These are phyloP conservation scores for Coemansia sp. DNA, from an alignment of 192 early-diverging fungal genomes.

Conservation along the genomic window DNA sequence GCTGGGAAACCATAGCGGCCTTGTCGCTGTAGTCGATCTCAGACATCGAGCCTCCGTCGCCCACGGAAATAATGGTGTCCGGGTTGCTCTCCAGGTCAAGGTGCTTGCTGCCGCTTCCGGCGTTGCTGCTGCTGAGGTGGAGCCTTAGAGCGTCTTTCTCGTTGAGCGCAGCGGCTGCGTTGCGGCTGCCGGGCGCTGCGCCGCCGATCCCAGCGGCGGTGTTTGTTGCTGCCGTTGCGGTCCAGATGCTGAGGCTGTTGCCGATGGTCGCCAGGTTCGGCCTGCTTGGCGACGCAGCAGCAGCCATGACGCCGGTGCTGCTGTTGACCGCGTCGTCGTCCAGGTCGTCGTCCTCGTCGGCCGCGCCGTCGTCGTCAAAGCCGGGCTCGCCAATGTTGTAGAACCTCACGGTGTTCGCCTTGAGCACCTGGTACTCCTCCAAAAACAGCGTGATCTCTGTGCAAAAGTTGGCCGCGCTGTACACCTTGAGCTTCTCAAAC, in stretches of 20 bases:
- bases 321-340: slow-evolving; percentile 7
- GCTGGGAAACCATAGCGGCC: slow-evolving; percentile 16
- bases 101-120: slow-evolving; percentile 12
- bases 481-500: slow-evolving; percentile 53
- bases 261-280: slow-evolving; percentile 25
- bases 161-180: background rate
- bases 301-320: background rate
- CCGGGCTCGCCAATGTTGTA: slow-evolving; percentile 56
- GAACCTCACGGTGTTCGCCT: slow-evolving; percentile 55
- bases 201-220: background rate
- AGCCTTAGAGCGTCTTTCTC: slow-evolving; percentile 47
- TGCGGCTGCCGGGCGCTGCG: background rate
- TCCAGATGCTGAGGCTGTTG: slow-evolving; percentile 24
- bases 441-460: slow-evolving; percentile 55
- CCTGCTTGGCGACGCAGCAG: slow-evolving; percentile 2
- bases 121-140: slow-evolving; percentile 37
- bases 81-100: slow-evolving; percentile 50
- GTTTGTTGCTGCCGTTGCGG: background rate
- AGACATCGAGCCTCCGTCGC: slow-evolving; percentile 16
- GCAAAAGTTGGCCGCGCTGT: slow-evolving; percentile 55
- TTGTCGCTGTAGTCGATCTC: slow-evolving; percentile 39
- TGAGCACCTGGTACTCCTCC: slow-evolving; percentile 59
- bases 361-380: slow-evolving; percentile 37
- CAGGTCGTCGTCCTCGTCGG: slow-evolving; percentile 18
- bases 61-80: slow-evolving; percentile 41